Evolutionary conservation across 2,329 filamentous ascomycete genomes (phyloP), one percentile per base, ranked within the genome.

Genomic region (Phaeosphaeria sp.): DNA sequence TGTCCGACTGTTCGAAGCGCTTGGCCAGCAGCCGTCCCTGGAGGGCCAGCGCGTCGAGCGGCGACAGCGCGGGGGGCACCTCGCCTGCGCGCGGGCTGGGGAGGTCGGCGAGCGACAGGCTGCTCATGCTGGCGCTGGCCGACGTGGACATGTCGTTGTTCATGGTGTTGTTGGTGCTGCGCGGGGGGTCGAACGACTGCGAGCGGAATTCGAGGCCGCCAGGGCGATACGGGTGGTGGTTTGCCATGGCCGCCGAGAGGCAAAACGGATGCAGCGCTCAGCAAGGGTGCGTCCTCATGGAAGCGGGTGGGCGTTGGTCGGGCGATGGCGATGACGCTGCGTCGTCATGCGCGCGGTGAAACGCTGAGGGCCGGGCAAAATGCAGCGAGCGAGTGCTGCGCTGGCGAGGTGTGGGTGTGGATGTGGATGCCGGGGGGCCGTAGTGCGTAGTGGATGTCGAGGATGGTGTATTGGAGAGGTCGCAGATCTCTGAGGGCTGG

Each of bases 1-100:
- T 88, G 58, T 79, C 78, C 71, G 87, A 86, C 63, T 95, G 89
- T 76, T 97, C 90, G 60, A 99, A 87, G 78, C 96, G 91, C 78
- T 88, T 91, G 40, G 93, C 93, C 51, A 99, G 85, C 68, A 96
- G 81, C 56, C 94, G 89, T 68, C 93, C 96, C 74, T 98, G 94
- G 61, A 94, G 85, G 21, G 94, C 94, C 74, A 99, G 96, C 48
- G 94, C 94, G 83, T 99, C 95, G 64, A 99, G 86, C 11, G 95
- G 95, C 7, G 95, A 98, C 55, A 98, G 84, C 51, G 95, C 91
- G 5, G 95, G 95, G 20, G 95, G 94, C 1, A 91, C 86, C 68
- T 88, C 77, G 74, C 81, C 82, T n/a, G 78, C 74, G 55, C 80
- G 79, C 42, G 82, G 81, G 57, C 81, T 82, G 47, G 81, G 80